Conservation (phyloP, 1,139 yeast genomes). For the Geotrichum aggregatum region DNA sequence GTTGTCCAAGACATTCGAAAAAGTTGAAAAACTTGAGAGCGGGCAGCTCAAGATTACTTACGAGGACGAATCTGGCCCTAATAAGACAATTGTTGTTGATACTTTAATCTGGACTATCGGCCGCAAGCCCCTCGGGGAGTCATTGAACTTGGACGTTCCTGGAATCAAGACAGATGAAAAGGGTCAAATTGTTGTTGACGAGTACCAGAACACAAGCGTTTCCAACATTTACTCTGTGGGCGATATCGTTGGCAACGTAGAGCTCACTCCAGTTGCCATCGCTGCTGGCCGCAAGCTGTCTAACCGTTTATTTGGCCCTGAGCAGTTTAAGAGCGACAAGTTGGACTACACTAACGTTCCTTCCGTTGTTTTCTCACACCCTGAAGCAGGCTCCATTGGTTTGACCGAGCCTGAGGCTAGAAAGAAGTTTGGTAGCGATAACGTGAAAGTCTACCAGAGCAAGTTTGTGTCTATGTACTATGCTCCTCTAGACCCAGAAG, state of each 20-base stretch:
- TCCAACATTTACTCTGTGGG: slow-evolving; percentile 80
- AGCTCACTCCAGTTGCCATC: slow-evolving; percentile 96
- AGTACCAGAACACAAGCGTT: slow-evolving; percentile 76
- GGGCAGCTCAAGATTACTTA: slow-evolving; percentile 63
- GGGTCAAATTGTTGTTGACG: slow-evolving; percentile 70
- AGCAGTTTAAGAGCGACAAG: slow-evolving; percentile 58
- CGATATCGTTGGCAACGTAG: slow-evolving; percentile 81
- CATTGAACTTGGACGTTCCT: slow-evolving; percentile 66
- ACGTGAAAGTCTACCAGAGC: slow-evolving; percentile 76
- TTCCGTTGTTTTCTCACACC: slow-evolving; percentile 90
- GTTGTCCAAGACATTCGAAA: slow-evolving; percentile 50
- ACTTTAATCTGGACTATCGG: slow-evolving; percentile 91
- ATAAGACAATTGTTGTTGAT: slow-evolving; percentile 61
- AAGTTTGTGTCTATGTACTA: slow-evolving; percentile 89
- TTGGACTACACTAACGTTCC: slow-evolving; percentile 84
- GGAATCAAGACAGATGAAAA: slow-evolving; percentile 60
- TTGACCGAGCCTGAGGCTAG: slow-evolving; percentile 73
- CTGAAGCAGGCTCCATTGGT: slow-evolving; percentile 95
- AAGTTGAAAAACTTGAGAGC: slow-evolving; percentile 55
- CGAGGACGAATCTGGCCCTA: slow-evolving; percentile 44
- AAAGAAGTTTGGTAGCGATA: slow-evolving; percentile 71
- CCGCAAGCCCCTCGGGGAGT: slow-evolving; percentile 66
- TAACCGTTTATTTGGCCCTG: slow-evolving; percentile 84
- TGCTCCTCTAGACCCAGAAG: slow-evolving; percentile 62
- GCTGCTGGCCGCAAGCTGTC: slow-evolving; percentile 95